A percentile compares a stretch with the other conserved stretches of the same genome.
Conservation (phyloP, 805 yeast species). For the Isabelozyma heimii region DNA sequence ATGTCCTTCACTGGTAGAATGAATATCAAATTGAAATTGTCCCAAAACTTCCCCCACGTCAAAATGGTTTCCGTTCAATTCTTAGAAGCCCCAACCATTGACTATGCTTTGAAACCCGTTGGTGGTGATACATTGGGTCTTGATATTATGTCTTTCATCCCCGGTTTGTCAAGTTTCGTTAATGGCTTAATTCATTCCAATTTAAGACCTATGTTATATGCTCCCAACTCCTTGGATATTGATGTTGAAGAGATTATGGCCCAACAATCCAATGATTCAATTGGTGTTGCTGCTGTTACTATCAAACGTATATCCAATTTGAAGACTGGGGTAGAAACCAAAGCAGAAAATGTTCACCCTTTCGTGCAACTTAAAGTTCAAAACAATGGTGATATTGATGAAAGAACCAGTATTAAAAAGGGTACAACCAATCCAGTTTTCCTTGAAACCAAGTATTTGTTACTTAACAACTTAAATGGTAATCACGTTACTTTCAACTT, state of each 20-base stretch:
- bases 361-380: slow-evolving; percentile 44
- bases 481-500: slow-evolving; percentile 52
- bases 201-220: slow-evolving; percentile 75
- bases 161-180: slow-evolving; percentile 74
- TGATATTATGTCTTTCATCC: slow-evolving; percentile 80
- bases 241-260: slow-evolving; percentile 72
- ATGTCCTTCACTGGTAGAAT: slow-evolving; percentile 74
- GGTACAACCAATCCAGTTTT: slow-evolving; percentile 57
- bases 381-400: slow-evolving; percentile 41
- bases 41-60: slow-evolving; percentile 74
- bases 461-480: slow-evolving; percentile 56
- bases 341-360: slow-evolving; percentile 49
- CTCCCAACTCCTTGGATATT: slow-evolving; percentile 76
- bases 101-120: slow-evolving; percentile 78
- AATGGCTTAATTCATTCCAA: slow-evolving; percentile 66
- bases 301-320: slow-evolving; percentile 51
- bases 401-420: slow-evolving; percentile 58
- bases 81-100: slow-evolving; percentile 75
- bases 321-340: slow-evolving; percentile 40
- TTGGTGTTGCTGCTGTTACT: slow-evolving; percentile 67
- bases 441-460: slow-evolving; percentile 62
- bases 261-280: slow-evolving; percentile 61
- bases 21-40: slow-evolving; percentile 59
- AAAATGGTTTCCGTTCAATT: slow-evolving; percentile 68
- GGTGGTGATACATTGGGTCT: slow-evolving; percentile 88